Base-by-base conservation (phyloP, 257 asterid genomes). In the Craterostigma plantagineum region DNA sequence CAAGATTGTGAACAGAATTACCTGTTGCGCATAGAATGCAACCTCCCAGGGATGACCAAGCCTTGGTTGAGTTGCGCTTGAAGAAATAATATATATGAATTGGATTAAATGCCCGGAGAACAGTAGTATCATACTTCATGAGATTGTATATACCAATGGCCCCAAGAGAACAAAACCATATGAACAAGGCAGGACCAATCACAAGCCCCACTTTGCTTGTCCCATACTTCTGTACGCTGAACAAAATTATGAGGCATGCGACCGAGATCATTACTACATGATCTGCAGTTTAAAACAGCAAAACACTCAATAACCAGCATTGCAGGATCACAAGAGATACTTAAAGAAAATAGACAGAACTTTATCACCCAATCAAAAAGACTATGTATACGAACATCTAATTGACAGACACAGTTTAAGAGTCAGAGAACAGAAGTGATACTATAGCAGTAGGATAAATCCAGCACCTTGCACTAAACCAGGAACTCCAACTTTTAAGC, bases 21-120 rank as follows among this genome's bases (percentile, higher is more conserved):
- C 99, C 99, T 73, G 99, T 90, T 42, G 76, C 86, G 56, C 99
- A 79, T 43, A 90, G 82, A 61, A 90, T 69, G 63, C 95, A 79
- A 45, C 99, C 99, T 54, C 99, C 99, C 12, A 90, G 78, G 60
- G 99, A 69, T 49, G 69, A 73, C 99, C 99, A 90, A 45, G 92
- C 99, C 65, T 77, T 83, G 44, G 70, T 62, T 51, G 94, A 67
- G 63, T 79, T 73, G 49, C 76, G 80, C 46, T 64, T 63, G 87
- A 90, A 90, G 75, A 54, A 84, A 58, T 73, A 65, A 67, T 77
- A 83, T 55, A 90, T 84, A 59, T 90, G 79, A 60, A 90, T 58
- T 12, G 99, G 99, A 66, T 80, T 77, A 60, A 90, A 84, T 38
- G 99, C 99, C 63, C 56, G 63, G 58, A 81, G 63, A 34, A 77